Evolutionary conservation across 306 rosid genomes (phyloP).

Genomic region (Lablab purpureus): DNA sequence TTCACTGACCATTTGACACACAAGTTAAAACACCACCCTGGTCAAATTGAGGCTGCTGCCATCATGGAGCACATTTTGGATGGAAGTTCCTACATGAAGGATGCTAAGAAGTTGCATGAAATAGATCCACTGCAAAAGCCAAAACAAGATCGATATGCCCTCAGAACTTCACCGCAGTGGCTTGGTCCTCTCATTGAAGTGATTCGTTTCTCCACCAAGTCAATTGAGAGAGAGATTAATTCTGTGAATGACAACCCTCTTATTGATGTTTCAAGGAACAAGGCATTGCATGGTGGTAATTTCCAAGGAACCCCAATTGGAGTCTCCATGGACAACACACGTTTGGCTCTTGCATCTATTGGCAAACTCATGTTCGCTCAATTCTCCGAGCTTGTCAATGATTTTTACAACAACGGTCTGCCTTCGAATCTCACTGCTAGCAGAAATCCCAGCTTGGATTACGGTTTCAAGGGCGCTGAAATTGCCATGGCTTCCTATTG

Average conservation of each 20-base stretch:
- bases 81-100: conserved; percentile 85
- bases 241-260: conserved; percentile 91
- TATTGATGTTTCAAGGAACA: conserved; percentile 90
- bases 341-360: conserved; percentile 83
- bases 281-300: conserved; percentile 91
- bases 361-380: conserved; percentile 95
- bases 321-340: conserved; percentile 94
- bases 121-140: conserved; percentile 86
- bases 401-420: conserved; percentile 83
- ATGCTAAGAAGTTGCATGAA: conserved; percentile 75
- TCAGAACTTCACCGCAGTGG: conserved; percentile 94
- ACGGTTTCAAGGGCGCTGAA: conserved; percentile 86
- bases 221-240: conserved; percentile 89
- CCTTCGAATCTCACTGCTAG: conserved; percentile 85
- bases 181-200: conserved; percentile 89
- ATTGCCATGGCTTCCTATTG: conserved; percentile 65
- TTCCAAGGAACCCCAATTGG: conserved; percentile 98
- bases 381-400: conserved; percentile 87
- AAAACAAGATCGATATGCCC: conserved; percentile 87
- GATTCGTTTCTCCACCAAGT: conserved; percentile 79
- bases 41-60: conserved; percentile 96
- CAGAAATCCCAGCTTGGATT: conserved; percentile 88
- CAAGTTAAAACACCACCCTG: conserved; percentile 91
- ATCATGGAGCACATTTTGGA: conserved; percentile 93
- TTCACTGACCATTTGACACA: conserved; percentile 91